A percentile compares a stretch with the other conserved stretches of the same genome.
phyloP scores from a whole-genome alignment of 2,329 filamentous ascomycete genomes.

The Neurospora crassa region DNA sequence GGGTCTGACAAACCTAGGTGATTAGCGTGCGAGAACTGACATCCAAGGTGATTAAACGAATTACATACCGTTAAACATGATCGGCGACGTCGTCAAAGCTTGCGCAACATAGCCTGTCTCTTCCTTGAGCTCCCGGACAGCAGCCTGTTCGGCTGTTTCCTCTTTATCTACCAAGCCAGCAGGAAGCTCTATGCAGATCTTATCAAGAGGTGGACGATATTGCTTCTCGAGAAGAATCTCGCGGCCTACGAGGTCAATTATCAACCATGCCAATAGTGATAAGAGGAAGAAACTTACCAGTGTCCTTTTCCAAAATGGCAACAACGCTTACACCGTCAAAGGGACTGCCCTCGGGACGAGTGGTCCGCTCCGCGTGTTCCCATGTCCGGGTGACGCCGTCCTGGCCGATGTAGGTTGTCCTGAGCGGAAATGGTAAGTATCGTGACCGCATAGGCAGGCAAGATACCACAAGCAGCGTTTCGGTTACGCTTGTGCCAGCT shows the following conservation, averaged over 20 bases:
- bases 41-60: background rate
- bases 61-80: slow-evolving; percentile 50
- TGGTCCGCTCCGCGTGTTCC: slow-evolving; percentile 65
- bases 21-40: background rate
- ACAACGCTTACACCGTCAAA: slow-evolving; percentile 69
- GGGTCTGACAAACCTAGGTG: slow-evolving; percentile 33
- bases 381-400: slow-evolving; percentile 50
- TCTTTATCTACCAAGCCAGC: slow-evolving; percentile 54
- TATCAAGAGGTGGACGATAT: slow-evolving; percentile 52
- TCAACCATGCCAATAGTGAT: background rate
- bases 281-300: slow-evolving; percentile 23
- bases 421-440: slow-evolving; percentile 17
- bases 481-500: background rate
- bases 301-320: slow-evolving; percentile 51
- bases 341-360: slow-evolving; percentile 48
- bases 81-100: slow-evolving; percentile 46
- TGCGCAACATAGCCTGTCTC: slow-evolving; percentile 57
- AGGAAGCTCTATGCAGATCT: slow-evolving; percentile 53
- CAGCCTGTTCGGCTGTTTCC: slow-evolving; percentile 51
- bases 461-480: background rate
- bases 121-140: slow-evolving; percentile 54
- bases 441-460: background rate
- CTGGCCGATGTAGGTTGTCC: slow-evolving; percentile 56
- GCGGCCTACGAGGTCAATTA: slow-evolving; percentile 25
- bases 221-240: slow-evolving; percentile 58